Base-by-base conservation (phyloP, 345 rosid species). In the Eucalyptus camaldulensis region DNA sequence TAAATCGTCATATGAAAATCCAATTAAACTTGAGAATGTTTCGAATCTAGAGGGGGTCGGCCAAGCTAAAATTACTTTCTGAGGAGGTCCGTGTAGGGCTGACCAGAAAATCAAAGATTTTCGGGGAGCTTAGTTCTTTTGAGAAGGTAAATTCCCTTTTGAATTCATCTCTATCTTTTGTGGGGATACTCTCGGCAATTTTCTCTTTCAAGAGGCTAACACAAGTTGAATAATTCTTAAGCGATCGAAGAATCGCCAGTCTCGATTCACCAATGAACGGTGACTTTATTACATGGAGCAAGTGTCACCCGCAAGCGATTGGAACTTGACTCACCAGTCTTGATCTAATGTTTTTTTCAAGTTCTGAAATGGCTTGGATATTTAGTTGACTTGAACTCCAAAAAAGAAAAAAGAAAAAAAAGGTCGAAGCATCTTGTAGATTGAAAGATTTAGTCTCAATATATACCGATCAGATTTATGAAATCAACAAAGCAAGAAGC, bases 221-320 rank as follows among this genome's bases (percentile, higher is more conserved):
- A 3, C 25, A 6, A 5, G 44, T 33, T 0, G 16, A 76, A 44
- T 21, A 76, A 40, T 76, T 76, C 15, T 76, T 37, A 40, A 76
- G 47, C 2, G 4, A 10, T 11, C 27, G 15, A 37, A 5, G 45
- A 12, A 1, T 37, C 1, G 8, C 83, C 7, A 1, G 14, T 37
- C 45, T 22, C 1, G 5, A 37, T 72, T 72, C 21, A 4, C 45
- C 15, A 10, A 10, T 12, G 15, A 76, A 76, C 2, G 1, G 3
- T 0, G 1, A 40, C 83, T 37, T 19, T 19, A 19, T 37, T 21
- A 11, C 47, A 6, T 0, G 1, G 2, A 6, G 27, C 27, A 6
- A 76, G 47, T 37, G 45, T 37, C 27, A 6, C 24, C 5, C 1
- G 2, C 2, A 12, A 37, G 5, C 1, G 2, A 37, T 37, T 76